Percentiles rank a stretch among this genome's conserved stretches.
Conservation (phyloP, 495 filamentous ascomycete genomes). For the Penicillium turbatum region DNA sequence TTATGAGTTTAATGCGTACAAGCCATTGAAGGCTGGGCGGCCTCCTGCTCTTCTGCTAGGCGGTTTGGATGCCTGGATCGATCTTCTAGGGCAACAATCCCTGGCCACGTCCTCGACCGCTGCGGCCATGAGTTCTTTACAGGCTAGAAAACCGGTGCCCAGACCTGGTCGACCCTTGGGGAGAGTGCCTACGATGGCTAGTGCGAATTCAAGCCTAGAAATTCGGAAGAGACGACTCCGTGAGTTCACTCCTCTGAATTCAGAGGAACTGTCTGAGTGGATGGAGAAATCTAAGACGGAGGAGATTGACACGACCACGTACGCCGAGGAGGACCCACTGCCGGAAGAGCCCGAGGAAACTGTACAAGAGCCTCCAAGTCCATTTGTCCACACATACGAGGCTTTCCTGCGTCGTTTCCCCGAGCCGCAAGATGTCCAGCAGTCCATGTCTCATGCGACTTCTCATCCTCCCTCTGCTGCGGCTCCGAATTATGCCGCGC, state of each 20-base stretch:
- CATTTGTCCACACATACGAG: constrained; percentile 56
- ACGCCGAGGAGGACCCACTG: constrained; percentile 36
- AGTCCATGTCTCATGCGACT: constrained; percentile 64
- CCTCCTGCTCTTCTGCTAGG: constrained; percentile 74
- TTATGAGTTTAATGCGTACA: constrained; percentile 77
- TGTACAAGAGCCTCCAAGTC: constrained; percentile 30
- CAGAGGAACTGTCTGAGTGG: constrained; percentile 58
- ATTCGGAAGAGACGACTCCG: constrained; percentile 53
- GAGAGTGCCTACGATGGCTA: constrained; percentile 49
- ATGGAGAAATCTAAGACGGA: constrained; percentile 55
- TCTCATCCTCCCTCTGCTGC: constrained; percentile 20
- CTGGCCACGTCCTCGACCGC: constrained; percentile 56
- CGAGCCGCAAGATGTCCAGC: constrained; percentile 60
- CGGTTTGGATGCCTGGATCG: constrained; percentile 80
- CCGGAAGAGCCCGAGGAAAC: constrained; percentile 37
- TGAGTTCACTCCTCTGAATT: constrained; percentile 56
- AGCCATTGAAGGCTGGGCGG: constrained; percentile 55
- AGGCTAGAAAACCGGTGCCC: constrained; percentile 30
- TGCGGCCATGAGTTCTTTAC: constrained; percentile 44
- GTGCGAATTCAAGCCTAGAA: constrained; percentile 48
- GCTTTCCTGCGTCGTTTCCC: constrained; percentile 84
- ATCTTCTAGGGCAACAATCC: constrained; percentile 66
- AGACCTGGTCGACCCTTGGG: constrained; percentile 48
- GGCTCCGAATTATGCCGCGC: constrained; percentile 36
- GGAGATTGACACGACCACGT: constrained; percentile 45